Conservation (phyloP, 495 filamentous ascomycete genomes). For the Echria macrotheca region DNA sequence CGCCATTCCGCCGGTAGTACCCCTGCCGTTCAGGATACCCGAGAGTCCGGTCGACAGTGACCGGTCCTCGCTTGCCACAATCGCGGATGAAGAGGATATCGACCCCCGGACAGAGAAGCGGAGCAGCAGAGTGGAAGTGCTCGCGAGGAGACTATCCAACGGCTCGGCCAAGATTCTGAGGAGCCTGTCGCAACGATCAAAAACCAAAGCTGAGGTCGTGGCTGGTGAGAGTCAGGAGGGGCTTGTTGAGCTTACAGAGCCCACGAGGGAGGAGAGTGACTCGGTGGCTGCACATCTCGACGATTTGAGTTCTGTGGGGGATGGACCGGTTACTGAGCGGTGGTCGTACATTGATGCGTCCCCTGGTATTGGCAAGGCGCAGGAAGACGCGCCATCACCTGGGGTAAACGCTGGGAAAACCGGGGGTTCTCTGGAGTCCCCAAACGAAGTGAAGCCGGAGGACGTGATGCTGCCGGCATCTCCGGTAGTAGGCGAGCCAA, state of each 20-base stretch:
- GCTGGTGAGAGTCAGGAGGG: conserved; percentile 36
- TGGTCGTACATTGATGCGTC: no score
- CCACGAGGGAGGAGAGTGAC: conserved; percentile 29
- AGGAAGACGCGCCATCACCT: no score
- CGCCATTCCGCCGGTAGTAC: conserved; percentile 45
- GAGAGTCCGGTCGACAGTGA: conserved; percentile 41
- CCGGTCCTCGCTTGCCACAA: conserved; percentile 55
- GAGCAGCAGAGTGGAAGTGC: conserved; percentile 19
- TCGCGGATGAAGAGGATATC: conserved; percentile 51
- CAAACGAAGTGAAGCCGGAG: conserved; percentile 14
- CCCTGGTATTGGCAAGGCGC: no score
- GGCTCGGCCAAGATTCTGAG: conserved; percentile 39
- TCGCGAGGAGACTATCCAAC: conserved; percentile 44
- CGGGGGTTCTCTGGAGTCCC: no score
- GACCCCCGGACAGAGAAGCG: conserved; percentile 7
- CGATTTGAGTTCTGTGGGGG: conserved; percentile 38
- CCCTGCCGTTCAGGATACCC: conserved; percentile 58
- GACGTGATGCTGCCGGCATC: not conserved
- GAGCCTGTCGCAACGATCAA: conserved; percentile 41
- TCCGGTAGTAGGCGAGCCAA: not conserved
- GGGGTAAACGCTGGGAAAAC: no score
- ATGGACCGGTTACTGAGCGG: no score
- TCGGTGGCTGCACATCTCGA: conserved; percentile 53
- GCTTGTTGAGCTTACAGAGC: conserved; percentile 35
- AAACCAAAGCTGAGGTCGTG: conserved; percentile 9